A percentile compares a stretch with the other conserved stretches of the same genome.
Conservation (phyloP, 495 filamentous ascomycete genomes). For the Penicillium lividum region DNA sequence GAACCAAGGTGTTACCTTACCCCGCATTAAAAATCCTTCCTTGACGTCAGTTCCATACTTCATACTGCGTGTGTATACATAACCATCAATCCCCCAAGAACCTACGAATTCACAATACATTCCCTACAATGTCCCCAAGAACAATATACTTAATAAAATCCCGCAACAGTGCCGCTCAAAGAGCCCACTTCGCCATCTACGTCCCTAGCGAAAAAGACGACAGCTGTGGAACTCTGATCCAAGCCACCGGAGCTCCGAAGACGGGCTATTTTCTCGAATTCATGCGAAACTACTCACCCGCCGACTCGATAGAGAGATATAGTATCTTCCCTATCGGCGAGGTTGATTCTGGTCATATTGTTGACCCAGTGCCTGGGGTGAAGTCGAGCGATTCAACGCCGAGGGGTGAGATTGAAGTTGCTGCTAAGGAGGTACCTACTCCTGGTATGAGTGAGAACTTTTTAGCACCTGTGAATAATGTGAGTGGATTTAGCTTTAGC, state of each 20-base stretch:
- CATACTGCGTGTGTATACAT: neutral
- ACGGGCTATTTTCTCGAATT: conserved; percentile 35
- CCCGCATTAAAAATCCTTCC: conserved; percentile 9
- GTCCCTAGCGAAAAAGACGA: conserved; percentile 24
- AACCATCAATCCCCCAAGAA: neutral
- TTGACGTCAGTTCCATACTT: conserved; percentile 15
- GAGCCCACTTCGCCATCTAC: conserved; percentile 39
- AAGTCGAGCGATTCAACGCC: conserved; percentile 25
- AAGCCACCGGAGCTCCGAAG: conserved; percentile 36
- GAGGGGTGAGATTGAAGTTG: conserved; percentile 29
- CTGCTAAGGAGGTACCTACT: conserved; percentile 29
- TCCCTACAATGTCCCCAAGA: conserved; percentile 13
- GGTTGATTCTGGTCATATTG: conserved; percentile 23
- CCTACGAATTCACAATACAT: neutral
- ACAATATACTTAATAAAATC: conserved; percentile 29
- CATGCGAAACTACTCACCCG: conserved; percentile 27
- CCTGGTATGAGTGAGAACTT: conserved; percentile 38
- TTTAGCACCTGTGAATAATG: conserved; percentile 38
- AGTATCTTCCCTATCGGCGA: conserved; percentile 26
- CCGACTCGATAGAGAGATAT: conserved; percentile 13
- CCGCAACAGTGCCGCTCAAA: conserved; percentile 23
- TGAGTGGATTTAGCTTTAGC: conserved; percentile 7
- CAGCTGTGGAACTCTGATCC: conserved; percentile 29
- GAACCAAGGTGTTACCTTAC: neutral
- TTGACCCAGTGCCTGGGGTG: conserved; percentile 16